Evolutionary conservation across 176 grass and related monocot genomes (phyloP).

Genomic region (Miscanthus lutarioriparius): DNA sequence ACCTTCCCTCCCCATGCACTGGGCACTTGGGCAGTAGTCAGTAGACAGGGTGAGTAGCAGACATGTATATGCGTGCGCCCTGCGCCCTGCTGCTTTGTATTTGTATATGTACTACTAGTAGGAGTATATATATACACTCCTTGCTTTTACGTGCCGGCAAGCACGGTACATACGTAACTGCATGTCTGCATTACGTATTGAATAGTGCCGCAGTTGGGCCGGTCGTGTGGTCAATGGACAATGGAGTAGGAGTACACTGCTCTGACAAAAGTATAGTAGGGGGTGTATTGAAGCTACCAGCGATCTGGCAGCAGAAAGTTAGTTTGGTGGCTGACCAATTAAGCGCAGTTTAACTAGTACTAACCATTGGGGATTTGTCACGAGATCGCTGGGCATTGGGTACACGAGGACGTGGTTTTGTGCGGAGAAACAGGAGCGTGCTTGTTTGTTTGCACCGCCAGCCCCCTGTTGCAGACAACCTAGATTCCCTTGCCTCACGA

Average conservation of each 20-base stretch:
- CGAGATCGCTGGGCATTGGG: slow-evolving; percentile 8
- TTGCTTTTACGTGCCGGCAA: slow-evolving; percentile 28
- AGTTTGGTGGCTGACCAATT: slow-evolving; percentile 12
- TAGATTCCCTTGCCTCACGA: slow-evolving; percentile 19
- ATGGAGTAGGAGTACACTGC: not conserved
- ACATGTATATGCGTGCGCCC: not conserved
- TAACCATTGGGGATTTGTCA: not conserved
- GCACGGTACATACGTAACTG: not conserved
- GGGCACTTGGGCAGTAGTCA: too few species aligned
- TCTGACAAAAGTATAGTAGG: too few species aligned
- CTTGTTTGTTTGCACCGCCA: not conserved
- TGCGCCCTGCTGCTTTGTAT: not conserved
- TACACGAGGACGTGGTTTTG: slow-evolving; percentile 9
- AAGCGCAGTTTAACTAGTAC: not conserved
- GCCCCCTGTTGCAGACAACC: slow-evolving; percentile 16
- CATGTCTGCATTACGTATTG: not conserved
- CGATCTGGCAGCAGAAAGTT: not conserved
- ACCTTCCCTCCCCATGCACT: not conserved
- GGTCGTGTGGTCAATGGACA: not conserved
- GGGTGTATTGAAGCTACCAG: not conserved
- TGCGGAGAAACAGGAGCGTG: slow-evolving; percentile 23
- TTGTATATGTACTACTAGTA: not conserved
- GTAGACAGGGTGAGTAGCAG: not conserved
- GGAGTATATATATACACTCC: not conserved
- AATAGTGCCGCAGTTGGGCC: not conserved